Evolutionary conservation across 1,284 basidiomycete species (phyloP).

Genomic region (Sporisorium reilianum): DNA sequence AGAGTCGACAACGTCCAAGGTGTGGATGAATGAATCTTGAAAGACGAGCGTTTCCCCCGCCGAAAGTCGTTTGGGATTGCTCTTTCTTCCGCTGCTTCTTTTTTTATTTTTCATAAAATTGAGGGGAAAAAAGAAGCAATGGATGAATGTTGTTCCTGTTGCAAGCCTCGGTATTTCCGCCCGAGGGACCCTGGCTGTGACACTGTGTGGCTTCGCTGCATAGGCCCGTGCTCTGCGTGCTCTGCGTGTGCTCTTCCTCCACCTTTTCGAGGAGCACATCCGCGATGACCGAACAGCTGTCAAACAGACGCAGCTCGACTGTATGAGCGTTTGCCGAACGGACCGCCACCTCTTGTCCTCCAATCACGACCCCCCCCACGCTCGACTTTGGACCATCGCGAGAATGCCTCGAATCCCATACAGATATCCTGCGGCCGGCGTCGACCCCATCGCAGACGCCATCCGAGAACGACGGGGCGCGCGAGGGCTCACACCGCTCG

Average conservation of each 20-base stretch:
- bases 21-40: too few relatives aligned
- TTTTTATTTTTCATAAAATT: not conserved
- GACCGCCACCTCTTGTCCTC: not conserved
- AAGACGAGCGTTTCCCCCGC: not conserved
- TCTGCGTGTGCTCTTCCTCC: constrained; percentile 14
- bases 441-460: constrained; percentile 69
- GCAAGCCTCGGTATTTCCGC: not conserved
- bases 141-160: constrained; percentile 4
- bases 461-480: constrained; percentile 70
- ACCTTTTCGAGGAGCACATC: too few relatives aligned
- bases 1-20: too few relatives aligned
- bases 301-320: too few relatives aligned
- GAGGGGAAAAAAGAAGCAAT: not conserved
- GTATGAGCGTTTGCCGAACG: too few relatives aligned
- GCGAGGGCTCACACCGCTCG: constrained; percentile 70
- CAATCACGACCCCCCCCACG: not conserved
- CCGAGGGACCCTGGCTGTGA: not conserved
- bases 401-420: constrained; percentile 68
- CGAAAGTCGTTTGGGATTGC: too few relatives aligned
- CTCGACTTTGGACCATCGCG: not conserved
- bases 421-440: constrained; percentile 67
- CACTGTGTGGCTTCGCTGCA: not conserved
- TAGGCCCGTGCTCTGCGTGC: constrained; percentile 4
- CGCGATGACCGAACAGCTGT: constrained; percentile 1
- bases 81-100: not conserved